A percentile compares a stretch with the other conserved stretches of the same genome.
phyloP scores from a whole-genome alignment of 108 stramenopile genomes.

The Skeletonema menzelii region DNA sequence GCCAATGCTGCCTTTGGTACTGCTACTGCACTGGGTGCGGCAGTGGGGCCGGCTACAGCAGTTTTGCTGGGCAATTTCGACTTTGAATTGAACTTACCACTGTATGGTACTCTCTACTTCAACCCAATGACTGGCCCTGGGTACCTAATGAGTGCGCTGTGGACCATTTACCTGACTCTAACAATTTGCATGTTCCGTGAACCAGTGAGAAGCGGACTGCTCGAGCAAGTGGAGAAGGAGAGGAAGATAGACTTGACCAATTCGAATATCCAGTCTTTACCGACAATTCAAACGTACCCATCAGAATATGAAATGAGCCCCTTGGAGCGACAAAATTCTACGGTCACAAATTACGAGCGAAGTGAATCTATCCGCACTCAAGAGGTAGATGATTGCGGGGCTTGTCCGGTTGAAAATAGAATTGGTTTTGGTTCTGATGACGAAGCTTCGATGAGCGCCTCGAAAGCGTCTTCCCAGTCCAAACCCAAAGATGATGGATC shows the following conservation, averaged over 20 bases:
- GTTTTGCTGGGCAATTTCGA: slow-evolving; percentile 62
- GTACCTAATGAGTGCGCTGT: slow-evolving; percentile 79
- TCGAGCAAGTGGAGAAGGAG: slow-evolving; percentile 58
- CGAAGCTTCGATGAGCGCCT: no score
- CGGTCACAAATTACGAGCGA: background rate
- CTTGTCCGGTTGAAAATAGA: background rate
- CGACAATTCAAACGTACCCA: background rate
- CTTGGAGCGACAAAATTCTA: background rate
- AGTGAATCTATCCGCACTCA: background rate
- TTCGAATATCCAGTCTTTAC: background rate
- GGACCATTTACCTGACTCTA: slow-evolving; percentile 55
- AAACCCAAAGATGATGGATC: background rate
- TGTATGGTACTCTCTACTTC: slow-evolving; percentile 46
- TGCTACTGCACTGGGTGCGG: slow-evolving; percentile 80
- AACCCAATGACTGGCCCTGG: slow-evolving; percentile 85
- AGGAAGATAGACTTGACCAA: background rate
- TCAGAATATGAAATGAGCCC: slow-evolving; percentile 17
- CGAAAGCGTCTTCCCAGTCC: no score
- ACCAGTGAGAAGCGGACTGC: slow-evolving; percentile 62
- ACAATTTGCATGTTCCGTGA: slow-evolving; percentile 54
- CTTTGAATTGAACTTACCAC: slow-evolving; percentile 42
- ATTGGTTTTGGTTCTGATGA: background rate
- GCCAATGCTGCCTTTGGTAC: slow-evolving; percentile 83
- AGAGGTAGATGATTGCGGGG: background rate
- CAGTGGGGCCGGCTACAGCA: slow-evolving; percentile 82